Percentiles rank a stretch among this genome's conserved stretches.
Evolutionary conservation across 73 alveolate genomes (phyloP).

Genomic region (Paramecium pentaurelia): DNA sequence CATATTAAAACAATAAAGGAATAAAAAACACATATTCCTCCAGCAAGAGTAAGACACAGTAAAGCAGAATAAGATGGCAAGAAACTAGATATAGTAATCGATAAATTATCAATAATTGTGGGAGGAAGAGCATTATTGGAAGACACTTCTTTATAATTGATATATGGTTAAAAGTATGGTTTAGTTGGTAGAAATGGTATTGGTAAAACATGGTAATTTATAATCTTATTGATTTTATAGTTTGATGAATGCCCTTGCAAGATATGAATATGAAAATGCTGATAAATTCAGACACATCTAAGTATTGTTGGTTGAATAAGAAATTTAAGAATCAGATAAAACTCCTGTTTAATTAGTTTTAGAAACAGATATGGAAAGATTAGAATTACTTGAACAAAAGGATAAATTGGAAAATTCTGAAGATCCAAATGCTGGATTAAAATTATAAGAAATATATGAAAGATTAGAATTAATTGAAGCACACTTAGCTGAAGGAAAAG

Average conservation of each 20-base stretch:
- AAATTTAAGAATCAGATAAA: conserved; percentile 82
- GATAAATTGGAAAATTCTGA: conserved; percentile 64
- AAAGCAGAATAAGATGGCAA: conserved; percentile 78
- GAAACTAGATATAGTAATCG: conserved; percentile 85
- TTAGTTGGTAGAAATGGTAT: conserved; percentile 99
- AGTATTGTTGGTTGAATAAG: conserved; percentile 95
- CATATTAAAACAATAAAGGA: conserved; percentile 77
- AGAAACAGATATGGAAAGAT: conserved; percentile 61
- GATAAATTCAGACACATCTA: conserved; percentile 78
- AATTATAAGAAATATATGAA: conserved; percentile 72
- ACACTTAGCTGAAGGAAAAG: conserved; percentile 89
- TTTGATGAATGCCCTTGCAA: conserved; percentile 91
- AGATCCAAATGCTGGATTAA: conserved; percentile 55
- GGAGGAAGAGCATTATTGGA: conserved; percentile 98
- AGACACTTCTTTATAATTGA: conserved; percentile 85
- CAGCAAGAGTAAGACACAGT: conserved; percentile 85
- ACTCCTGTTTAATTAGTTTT: conserved; percentile 71
- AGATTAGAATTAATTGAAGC: conserved; percentile 91
- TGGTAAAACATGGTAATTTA: conserved; percentile 85
- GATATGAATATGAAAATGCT: conserved; percentile 90
- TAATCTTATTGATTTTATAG: neutral
- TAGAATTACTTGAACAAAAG: conserved; percentile 55
- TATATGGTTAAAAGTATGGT: conserved; percentile 94
- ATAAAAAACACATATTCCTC: conserved; percentile 80
- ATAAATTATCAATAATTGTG: conserved; percentile 83